Conservation (phyloP, 257 asterid species). For the Capsicum rhomboideum region DNA sequence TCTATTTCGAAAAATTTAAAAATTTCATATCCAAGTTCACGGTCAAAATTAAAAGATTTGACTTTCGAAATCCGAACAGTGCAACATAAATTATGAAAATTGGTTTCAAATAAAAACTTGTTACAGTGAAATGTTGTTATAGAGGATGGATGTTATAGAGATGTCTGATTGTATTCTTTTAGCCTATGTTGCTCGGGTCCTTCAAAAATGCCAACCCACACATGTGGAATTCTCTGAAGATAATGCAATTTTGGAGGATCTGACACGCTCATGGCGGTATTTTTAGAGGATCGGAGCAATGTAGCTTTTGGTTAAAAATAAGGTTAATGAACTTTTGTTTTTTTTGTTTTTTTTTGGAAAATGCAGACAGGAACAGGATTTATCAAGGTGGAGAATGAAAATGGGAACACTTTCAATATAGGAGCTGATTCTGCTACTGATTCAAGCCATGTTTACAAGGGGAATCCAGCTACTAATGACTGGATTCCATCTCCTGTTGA, state of each 20-base stretch:
- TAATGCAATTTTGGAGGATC: neutral
- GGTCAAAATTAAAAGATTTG: too few relatives aligned
- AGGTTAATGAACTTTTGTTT: neutral
- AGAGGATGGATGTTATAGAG: neutral
- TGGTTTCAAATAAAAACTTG: neutral
- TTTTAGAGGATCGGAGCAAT: neutral
- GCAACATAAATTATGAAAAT: neutral
- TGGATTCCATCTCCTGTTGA: conserved; percentile 66
- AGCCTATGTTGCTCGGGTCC: neutral
- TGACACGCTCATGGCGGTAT: neutral
- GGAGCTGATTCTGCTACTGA: conserved; percentile 37
- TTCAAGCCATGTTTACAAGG: conserved; percentile 45
- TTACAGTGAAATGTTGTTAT: neutral
- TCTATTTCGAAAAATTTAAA: too few relatives aligned
- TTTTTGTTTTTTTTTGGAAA: neutral
- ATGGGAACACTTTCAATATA: conserved; percentile 33
- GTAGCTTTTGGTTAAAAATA: neutral
- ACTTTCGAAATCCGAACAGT: too few relatives aligned
- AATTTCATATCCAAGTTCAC: too few relatives aligned
- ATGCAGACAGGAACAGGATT: conserved; percentile 87
- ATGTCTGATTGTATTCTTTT: neutral
- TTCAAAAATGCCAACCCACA: neutral
- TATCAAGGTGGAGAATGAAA: conserved; percentile 42
- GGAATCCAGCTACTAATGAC: conserved; percentile 97
- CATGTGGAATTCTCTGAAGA: neutral